Percentiles rank a stretch among this genome's conserved stretches.
Evolutionary conservation across 192 early-diverging fungal genomes (phyloP).

Genomic region (Coemansia sp.): DNA sequence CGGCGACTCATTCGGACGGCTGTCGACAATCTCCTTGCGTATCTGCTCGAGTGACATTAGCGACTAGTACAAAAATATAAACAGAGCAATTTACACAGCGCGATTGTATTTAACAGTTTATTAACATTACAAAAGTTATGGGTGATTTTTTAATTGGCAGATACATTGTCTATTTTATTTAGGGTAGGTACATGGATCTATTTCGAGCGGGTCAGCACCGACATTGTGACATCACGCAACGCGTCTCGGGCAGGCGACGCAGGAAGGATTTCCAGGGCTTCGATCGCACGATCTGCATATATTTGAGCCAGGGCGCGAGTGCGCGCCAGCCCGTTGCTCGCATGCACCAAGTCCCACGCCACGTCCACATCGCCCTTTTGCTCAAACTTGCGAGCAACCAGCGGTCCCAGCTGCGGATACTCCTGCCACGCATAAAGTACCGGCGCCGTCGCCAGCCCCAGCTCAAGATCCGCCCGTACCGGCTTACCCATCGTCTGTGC

Average conservation of each 20-base stretch:
- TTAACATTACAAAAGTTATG: too few species aligned
- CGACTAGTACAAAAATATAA: too few species aligned
- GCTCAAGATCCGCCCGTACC: constrained; percentile 81
- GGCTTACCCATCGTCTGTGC: constrained; percentile 82
- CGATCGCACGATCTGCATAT: constrained; percentile 74
- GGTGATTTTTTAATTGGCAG: too few species aligned
- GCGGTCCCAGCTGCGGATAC: constrained; percentile 75
- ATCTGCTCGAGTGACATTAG: constrained; percentile 9
- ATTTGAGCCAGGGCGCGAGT: constrained; percentile 72
- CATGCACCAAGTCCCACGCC: constrained; percentile 76
- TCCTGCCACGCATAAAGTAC: constrained; percentile 91
- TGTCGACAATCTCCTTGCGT: constrained; percentile 9
- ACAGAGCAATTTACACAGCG: too few species aligned
- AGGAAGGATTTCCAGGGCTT: constrained; percentile 68
- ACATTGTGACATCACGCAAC: constrained; percentile 74
- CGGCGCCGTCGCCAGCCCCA: constrained; percentile 91
- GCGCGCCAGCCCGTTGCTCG: constrained; percentile 72
- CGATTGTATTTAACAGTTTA: too few species aligned
- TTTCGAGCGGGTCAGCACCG: constrained; percentile 80
- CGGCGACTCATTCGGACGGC: constrained; percentile 8
- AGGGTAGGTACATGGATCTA: constrained; percentile 30
- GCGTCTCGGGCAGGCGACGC: constrained; percentile 74
- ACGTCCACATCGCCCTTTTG: constrained; percentile 72
- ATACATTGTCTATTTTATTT: too few species aligned
- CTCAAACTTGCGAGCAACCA: constrained; percentile 87